Base-by-base conservation (phyloP, 164 flowering plant genomes). In the Kingdonia uniflora region DNA sequence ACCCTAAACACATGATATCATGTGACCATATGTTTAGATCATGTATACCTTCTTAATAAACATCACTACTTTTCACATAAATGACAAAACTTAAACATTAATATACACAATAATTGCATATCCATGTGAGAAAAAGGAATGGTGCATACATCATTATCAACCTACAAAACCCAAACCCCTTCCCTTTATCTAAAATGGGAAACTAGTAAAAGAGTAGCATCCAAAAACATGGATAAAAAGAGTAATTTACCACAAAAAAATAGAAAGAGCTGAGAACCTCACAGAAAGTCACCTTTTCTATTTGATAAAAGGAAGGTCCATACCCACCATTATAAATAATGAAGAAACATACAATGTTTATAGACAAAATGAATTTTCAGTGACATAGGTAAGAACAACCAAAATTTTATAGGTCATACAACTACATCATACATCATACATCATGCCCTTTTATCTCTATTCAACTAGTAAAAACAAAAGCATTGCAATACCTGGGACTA, bases 401-500 rank as follows among this genome's bases (percentile, higher is more conserved):
- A n/a, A n/a, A n/a, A n/a, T n/a, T n/a, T n/a, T n/a, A n/a, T n/a
- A n/a, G n/a, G n/a, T n/a, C n/a, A n/a, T n/a, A n/a, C n/a, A n/a
- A n/a, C n/a, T n/a, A n/a, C n/a, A n/a, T n/a, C n/a, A n/a, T n/a
- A n/a, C n/a, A n/a, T n/a, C n/a, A n/a, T n/a, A n/a, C n/a, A 48
- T 19, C 51, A 19, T 2, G 11, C 25, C 51, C 21, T 14, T 19
- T 13, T 14, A 23, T 8, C 13, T 24, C 14, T 22, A 29, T 48
- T 23, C 25, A 48, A 22, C 11, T 26, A 38, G 7, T 8, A 2
- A 13, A 38, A 15, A 16, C 1, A 20, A 8, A 14, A 40, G 20
- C 11, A 21, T 16, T 19, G 51, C 3, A 57, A 38, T 55, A 80
- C 85, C 85, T 66, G 49, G 76, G 33, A 57, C 52, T 55, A 46